Evolutionary conservation across 306 rosid genomes (phyloP).

Genomic region (Begonia loranthoides): DNA sequence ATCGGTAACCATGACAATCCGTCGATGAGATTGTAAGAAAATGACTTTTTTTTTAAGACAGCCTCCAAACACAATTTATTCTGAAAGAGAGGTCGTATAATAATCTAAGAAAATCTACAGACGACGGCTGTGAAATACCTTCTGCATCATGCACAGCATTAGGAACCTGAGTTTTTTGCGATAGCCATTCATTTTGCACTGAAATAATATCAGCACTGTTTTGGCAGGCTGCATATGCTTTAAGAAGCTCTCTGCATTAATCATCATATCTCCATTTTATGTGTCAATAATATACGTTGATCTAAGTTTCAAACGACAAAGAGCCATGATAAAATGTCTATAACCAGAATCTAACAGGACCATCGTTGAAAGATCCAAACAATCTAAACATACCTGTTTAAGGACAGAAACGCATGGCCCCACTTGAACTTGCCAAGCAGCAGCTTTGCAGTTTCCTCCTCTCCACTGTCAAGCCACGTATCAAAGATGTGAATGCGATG

Average conservation of each 20-base stretch:
- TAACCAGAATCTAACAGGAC: neutral
- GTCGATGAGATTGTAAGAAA: too few species aligned
- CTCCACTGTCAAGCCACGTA: constrained; percentile 50
- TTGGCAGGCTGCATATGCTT: constrained; percentile 70
- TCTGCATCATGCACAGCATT: constrained; percentile 30
- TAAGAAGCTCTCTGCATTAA: constrained; percentile 59
- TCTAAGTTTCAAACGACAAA: neutral
- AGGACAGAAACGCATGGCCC: constrained; percentile 89
- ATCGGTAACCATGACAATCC: too few species aligned
- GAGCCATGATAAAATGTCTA: too few species aligned
- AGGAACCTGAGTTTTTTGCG: constrained; percentile 45
- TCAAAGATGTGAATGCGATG: constrained; percentile 1
- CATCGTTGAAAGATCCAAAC: neutral
- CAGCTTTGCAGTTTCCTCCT: constrained; percentile 75
- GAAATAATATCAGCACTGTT: constrained; percentile 63
- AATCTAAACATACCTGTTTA: constrained; percentile 42
- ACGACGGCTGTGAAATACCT: constrained; percentile 27
- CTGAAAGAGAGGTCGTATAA: too few species aligned
- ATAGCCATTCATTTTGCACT: constrained; percentile 79
- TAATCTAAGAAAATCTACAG: too few species aligned
- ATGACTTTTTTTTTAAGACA: too few species aligned
- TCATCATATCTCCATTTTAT: neutral
- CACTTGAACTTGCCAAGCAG: constrained; percentile 92
- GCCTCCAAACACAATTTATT: too few species aligned
- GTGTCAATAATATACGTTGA: neutral